Evolutionary conservation across 805 yeast genomes (phyloP).

Genomic region (Deakozyma indianensis): DNA sequence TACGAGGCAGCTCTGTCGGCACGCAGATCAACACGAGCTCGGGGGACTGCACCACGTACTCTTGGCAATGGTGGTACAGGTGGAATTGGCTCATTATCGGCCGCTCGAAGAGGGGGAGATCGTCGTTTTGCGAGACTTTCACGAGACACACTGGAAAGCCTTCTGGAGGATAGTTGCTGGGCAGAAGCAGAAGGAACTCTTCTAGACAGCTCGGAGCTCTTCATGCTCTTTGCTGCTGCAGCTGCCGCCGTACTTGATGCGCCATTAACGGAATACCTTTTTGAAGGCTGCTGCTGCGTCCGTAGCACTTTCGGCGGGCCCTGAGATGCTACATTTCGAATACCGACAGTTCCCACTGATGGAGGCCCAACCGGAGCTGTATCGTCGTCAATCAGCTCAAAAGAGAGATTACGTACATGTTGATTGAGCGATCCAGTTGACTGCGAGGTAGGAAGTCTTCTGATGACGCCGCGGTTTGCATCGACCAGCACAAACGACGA

Average conservation of each 20-base stretch:
- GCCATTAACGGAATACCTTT: background rate
- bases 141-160: background rate
- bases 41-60: background rate
- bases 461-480: background rate
- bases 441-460: background rate
- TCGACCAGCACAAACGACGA: background rate
- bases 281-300: background rate
- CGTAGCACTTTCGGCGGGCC: background rate
- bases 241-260: background rate
- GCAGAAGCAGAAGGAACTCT: too few relatives aligned
- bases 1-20: background rate
- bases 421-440: background rate
- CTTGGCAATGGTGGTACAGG: background rate
- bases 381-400: background rate
- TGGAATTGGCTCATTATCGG: background rate
- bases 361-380: background rate
- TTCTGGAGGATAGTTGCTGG: too few relatives aligned
- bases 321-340: background rate
- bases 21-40: constrained; percentile 1
- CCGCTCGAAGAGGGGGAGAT: background rate
- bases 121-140: background rate
- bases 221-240: background rate
- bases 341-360: background rate
- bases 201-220: background rate
- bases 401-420: background rate